Conservation (phyloP, 371 early-diverging fungal species). For the Mucor circinelloides region DNA sequence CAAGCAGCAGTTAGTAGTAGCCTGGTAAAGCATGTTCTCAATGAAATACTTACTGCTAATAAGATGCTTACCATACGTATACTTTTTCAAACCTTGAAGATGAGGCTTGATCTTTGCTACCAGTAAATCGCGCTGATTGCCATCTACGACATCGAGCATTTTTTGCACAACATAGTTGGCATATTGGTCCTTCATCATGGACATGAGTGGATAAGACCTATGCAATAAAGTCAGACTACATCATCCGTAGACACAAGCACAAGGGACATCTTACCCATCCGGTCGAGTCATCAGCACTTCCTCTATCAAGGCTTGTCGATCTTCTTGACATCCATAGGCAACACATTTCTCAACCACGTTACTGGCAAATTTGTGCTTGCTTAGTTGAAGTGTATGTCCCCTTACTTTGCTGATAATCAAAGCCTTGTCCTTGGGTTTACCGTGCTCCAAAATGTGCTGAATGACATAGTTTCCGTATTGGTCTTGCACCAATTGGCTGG, state of each 20-base stretch:
- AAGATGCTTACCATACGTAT: conserved; percentile 96
- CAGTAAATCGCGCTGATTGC: conserved; percentile 82
- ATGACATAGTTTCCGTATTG: conserved; percentile 99
- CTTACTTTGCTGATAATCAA: conserved; percentile 89
- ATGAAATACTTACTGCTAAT: conserved; percentile 76
- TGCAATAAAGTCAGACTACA: not conserved
- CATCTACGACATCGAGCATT: conserved; percentile 96
- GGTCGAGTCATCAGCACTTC: conserved; percentile 80
- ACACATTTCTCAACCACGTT: conserved; percentile 98
- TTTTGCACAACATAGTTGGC: conserved; percentile 99
- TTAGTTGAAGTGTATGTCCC: conserved; percentile 86
- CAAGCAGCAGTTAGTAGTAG: not conserved
- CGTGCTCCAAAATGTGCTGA: conserved; percentile 98
- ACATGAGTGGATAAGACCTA: conserved; percentile 79
- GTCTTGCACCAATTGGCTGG: conserved; percentile 93
- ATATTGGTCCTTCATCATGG: conserved; percentile 99
- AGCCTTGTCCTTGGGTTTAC: conserved; percentile 83
- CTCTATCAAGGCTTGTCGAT: conserved; percentile 84
- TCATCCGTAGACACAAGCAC: not conserved
- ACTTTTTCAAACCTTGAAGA: conserved; percentile 87
- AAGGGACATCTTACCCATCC: conserved; percentile 64
- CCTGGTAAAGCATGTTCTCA: too few relatives aligned
- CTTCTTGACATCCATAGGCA: conserved; percentile 70
- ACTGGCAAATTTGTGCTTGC: conserved; percentile 99
- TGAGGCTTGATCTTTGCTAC: conserved; percentile 90